Evolutionary conservation across 208 protist genomes (phyloP), one percentile per base, ranked within the genome.

Genomic region (Zelonia costaricensis): DNA sequence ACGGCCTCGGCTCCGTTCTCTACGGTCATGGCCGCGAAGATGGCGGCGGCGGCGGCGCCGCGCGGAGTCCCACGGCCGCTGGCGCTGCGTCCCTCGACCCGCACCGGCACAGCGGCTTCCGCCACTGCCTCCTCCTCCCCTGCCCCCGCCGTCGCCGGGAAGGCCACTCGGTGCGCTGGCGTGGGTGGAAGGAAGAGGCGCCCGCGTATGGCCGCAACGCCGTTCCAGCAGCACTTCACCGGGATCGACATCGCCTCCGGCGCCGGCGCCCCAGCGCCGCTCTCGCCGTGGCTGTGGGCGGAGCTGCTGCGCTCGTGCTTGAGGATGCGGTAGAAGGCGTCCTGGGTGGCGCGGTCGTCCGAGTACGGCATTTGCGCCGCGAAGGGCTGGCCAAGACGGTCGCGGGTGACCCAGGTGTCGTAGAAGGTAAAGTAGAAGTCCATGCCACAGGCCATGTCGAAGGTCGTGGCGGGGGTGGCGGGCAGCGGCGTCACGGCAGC

Each of bases 181-280:
- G 56, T 42, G 0, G 62, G 71, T 1, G 62, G 15, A 9, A 86
- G 67, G 42, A 93, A 90, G 45, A 88, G 59, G 42, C 66, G 61
- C 1, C 86, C 83, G 4, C 87, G 84, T n/a, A 93, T 73, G 12
- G 81, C 81, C 3, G 84, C 81, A 1, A 81, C 71, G 38, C 87
- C 87, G 60, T 91, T 91, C 84, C 87, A 93, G 60, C 87, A 93
- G 68, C 79, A 86, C 69, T 89, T 91, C 27, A 91, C 87, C 15
- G 80, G 82, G 43, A 89, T 57, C 28, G 51, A 61, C 27, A 12
- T 47, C 22, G 52, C 51, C 55, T 13, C 36, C 23, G 20, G 53
- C 45, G 23, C 8, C 38, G 20, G 12, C 20, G 47, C 35, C 35
- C 15, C 27, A 8, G 27, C 10, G 30, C 22, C 36, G 30, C 20